These are phyloP conservation scores for Picochlorum sp. DNA, from an alignment of 139 green algal species.

Conservation along the genomic window DNA sequence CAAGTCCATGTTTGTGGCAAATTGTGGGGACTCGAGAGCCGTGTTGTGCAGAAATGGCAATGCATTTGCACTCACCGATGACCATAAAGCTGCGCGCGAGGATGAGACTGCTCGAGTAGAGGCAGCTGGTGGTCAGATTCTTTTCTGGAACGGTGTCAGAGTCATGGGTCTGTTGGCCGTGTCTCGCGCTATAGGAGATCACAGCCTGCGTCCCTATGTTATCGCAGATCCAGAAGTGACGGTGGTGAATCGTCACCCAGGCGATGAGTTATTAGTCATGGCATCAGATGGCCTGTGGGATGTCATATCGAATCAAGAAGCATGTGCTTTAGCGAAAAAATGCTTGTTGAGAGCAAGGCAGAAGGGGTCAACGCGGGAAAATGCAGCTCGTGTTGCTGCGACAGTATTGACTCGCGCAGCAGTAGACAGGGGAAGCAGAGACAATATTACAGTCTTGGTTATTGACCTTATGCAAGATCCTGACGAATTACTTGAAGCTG, in stretches of 20 bases:
- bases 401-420: constrained; percentile 57
- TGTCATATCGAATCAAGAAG: constrained; percentile 65
- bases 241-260: constrained; percentile 30
- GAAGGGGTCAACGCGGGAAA: constrained; percentile 27
- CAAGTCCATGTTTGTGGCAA: constrained; percentile 65
- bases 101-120: constrained; percentile 66
- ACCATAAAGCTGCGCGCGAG: constrained; percentile 65
- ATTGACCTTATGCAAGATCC: constrained; percentile 41
- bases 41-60: constrained; percentile 54
- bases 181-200: constrained; percentile 62
- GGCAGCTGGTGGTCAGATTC: constrained; percentile 57
- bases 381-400: constrained; percentile 43
- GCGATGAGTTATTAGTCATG: constrained; percentile 64
- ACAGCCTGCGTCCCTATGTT: constrained; percentile 49
- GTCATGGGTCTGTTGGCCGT: constrained; percentile 70
- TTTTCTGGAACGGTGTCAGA: constrained; percentile 66
- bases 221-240: constrained; percentile 61
- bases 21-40: constrained; percentile 73
- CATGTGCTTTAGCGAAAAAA: constrained; percentile 49
- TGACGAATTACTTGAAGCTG: constrained; percentile 8
- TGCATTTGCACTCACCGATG: constrained; percentile 53
- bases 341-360: constrained; percentile 36
- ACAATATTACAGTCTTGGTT: constrained; percentile 62
- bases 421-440: constrained; percentile 43
- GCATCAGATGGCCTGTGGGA: constrained; percentile 71